Evolutionary conservation across 352 stramenopile genomes (phyloP).

Genomic region (Phytophthora melonis): DNA sequence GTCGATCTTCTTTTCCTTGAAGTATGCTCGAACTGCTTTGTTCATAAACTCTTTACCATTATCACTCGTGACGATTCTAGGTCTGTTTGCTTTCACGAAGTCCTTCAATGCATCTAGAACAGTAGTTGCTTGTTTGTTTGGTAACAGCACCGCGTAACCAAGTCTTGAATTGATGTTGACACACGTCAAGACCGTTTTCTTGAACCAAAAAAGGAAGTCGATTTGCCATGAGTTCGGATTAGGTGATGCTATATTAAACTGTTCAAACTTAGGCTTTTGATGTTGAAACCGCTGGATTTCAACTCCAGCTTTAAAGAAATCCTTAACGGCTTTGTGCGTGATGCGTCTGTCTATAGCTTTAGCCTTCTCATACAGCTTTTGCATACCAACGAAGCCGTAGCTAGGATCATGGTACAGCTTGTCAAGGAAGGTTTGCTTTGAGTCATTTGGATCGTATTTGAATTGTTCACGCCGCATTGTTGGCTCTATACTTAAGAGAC

Average conservation of each 20-base stretch:
- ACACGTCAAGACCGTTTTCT: conserved; percentile 13
- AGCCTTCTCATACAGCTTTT: conserved; percentile 30
- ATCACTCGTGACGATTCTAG: no score
- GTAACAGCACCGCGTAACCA: conserved; percentile 23
- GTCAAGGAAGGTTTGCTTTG: no score
- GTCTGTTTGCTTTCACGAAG: no score
- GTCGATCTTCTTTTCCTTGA: no score
- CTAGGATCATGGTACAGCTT: conserved; percentile 22
- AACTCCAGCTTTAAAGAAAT: conserved; percentile 15
- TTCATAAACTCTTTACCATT: no score
- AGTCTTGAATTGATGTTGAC: conserved; percentile 41
- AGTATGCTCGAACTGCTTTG: no score
- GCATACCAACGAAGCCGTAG: conserved; percentile 11
- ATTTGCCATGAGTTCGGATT: conserved; percentile 37
- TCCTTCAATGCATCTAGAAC: conserved; percentile 15
- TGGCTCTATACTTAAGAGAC: background rate
- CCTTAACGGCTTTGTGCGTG: conserved; percentile 21
- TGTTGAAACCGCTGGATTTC: conserved; percentile 31
- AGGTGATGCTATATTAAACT: conserved; percentile 23
- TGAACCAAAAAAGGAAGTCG: conserved; percentile 29
- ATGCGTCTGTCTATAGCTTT: conserved; percentile 1
- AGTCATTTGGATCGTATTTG: background rate
- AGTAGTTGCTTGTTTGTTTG: conserved; percentile 19
- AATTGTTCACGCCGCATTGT: background rate
- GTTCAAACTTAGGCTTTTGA: conserved; percentile 6